Conservation (phyloP, 345 rosid genomes). For the Streptanthus diversifolius region DNA sequence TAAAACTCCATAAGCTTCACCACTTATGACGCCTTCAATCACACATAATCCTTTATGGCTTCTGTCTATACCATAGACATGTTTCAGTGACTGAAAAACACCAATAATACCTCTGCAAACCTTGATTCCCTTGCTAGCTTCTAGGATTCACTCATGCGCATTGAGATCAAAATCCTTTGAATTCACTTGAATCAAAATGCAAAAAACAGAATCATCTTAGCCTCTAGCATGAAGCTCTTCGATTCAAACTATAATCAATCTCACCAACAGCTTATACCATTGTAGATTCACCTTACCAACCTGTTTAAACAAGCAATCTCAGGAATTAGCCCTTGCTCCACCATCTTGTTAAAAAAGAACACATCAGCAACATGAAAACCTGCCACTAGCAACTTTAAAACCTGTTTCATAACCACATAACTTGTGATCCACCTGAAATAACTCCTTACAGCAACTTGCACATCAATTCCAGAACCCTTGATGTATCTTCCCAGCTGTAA, state of each 20-base stretch:
- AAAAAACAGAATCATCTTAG: neutral
- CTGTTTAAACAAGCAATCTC: neutral
- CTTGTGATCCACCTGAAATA: neutral
- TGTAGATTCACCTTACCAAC: neutral
- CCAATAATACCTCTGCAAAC: neutral
- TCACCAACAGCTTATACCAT: neutral
- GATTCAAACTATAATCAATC: neutral
- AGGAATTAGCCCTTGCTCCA: neutral
- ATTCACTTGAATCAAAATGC: neutral
- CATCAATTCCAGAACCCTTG: neutral
- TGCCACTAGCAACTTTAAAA: neutral
- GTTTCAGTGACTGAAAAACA: neutral
- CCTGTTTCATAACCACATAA: neutral
- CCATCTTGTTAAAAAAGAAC: no score
- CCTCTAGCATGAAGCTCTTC: neutral
- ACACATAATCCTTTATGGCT: no score
- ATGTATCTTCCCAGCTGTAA: neutral
- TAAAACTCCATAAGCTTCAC: no score
- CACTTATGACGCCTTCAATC: no score
- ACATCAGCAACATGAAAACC: no score
- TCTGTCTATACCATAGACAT: neutral
- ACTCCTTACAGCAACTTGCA: neutral
- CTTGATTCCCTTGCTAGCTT: conserved; percentile 13
- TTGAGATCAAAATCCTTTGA: neutral
- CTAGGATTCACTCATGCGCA: neutral